A percentile compares a stretch with the other conserved stretches of the same genome.
Evolutionary conservation across 805 yeast species (phyloP).

Genomic region (Kuraishia ogatae): DNA sequence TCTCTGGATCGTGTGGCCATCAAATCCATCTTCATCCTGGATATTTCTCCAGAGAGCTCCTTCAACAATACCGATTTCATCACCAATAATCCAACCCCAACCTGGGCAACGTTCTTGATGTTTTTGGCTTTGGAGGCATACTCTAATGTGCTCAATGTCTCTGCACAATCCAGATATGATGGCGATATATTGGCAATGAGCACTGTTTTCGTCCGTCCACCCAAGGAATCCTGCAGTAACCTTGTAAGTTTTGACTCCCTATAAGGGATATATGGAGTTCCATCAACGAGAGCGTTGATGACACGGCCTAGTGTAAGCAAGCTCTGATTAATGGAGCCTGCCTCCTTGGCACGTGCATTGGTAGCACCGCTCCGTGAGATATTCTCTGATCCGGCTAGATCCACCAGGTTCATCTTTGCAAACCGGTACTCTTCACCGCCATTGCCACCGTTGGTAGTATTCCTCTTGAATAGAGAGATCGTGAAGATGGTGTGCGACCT

Average conservation of each 20-base stretch:
- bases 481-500: conserved; percentile 76
- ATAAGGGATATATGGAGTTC: conserved; percentile 60
- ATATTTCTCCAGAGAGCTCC: conserved; percentile 37
- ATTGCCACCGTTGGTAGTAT: conserved; percentile 21
- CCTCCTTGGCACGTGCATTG: conserved; percentile 82
- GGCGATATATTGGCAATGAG: conserved; percentile 87
- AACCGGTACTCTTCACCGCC: conserved; percentile 14
- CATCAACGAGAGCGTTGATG: conserved; percentile 63
- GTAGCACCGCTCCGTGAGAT: conserved; percentile 81
- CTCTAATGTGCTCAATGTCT: conserved; percentile 43
- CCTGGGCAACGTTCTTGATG: conserved; percentile 42
- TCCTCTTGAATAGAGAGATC: conserved; percentile 43
- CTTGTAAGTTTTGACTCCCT: conserved; percentile 74
- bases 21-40: conserved; percentile 41
- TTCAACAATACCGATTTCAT: conserved; percentile 34
- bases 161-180: conserved; percentile 35
- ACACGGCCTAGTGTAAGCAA: conserved; percentile 83
- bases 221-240: conserved; percentile 67
- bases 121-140: conserved; percentile 51
- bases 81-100: conserved; percentile 20
- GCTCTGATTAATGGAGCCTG: conserved; percentile 88
- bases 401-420: conserved; percentile 60
- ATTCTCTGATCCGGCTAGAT: conserved; percentile 93
- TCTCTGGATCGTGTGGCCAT: conserved; percentile 54
- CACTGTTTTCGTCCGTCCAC: conserved; percentile 82